These are phyloP conservation scores for Erodium maritimum DNA, from an alignment of 345 rosid genomes.

Conservation along the genomic window DNA sequence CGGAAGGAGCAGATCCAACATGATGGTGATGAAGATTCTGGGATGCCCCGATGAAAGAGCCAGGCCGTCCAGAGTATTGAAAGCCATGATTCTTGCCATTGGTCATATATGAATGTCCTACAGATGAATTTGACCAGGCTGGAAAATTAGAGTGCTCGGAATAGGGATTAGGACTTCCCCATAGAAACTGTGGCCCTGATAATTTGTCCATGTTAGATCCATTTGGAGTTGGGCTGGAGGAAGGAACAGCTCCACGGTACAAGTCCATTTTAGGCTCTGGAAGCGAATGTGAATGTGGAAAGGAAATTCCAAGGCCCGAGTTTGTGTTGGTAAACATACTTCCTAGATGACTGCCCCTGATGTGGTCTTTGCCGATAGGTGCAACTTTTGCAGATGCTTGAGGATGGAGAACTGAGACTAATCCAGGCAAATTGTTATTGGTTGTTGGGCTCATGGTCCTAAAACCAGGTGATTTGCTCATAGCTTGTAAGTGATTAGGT, in stretches of 20 bases:
- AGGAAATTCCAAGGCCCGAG: constrained; percentile 36
- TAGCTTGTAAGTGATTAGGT: constrained; percentile 46
- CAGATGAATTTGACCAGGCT: constrained; percentile 59
- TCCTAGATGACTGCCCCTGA: constrained; percentile 38
- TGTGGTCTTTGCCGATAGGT: constrained; percentile 70
- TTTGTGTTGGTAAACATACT: constrained; percentile 30
- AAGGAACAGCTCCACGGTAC: constrained; percentile 9
- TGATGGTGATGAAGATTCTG: constrained; percentile 26
- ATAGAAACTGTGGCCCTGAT: constrained; percentile 83
- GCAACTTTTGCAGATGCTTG: constrained; percentile 36
- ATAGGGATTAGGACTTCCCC: constrained; percentile 72
- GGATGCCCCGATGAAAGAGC: constrained; percentile 30
- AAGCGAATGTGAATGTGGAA: constrained; percentile 40
- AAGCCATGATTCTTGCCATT: constrained; percentile 35
- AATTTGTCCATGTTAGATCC: constrained; percentile 21
- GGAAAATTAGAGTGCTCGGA: constrained; percentile 44
- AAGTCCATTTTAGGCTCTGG: constrained; percentile 36
- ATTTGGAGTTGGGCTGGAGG: no score
- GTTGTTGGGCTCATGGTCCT: constrained; percentile 45
- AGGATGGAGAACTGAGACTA: constrained; percentile 78
- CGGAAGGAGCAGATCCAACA: constrained; percentile 91
- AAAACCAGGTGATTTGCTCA: constrained; percentile 53
- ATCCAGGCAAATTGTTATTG: constrained; percentile 48
- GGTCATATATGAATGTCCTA: constrained; percentile 48
- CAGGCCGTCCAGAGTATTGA: constrained; percentile 32